Conservation (phyloP, 2,329 filamentous ascomycete species). For the Penicillium sp. region DNA sequence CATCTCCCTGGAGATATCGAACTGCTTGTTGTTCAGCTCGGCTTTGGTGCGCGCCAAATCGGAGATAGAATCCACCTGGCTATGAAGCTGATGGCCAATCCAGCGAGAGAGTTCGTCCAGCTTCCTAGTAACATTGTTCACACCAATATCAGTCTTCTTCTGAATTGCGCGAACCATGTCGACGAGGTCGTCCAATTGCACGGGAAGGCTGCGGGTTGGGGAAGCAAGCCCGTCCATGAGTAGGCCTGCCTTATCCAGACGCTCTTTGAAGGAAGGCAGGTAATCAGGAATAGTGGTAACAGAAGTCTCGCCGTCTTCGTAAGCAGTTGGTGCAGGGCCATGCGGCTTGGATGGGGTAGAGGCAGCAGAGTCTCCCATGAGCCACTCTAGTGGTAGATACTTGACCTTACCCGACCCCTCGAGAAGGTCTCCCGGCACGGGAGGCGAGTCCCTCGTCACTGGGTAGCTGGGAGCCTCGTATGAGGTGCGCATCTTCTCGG, state of each 20-base stretch:
- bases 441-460: slow-evolving; percentile 1
- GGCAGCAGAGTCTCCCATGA: background rate
- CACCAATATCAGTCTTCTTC: slow-evolving; percentile 4
- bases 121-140: slow-evolving; percentile 4
- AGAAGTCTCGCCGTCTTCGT: background rate
- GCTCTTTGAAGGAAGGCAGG: slow-evolving; percentile 10
- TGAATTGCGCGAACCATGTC: slow-evolving; percentile 10
- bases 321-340: background rate
- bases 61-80: slow-evolving; percentile 2
- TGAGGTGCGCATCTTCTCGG: background rate
- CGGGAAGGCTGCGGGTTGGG: background rate
- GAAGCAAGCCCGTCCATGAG: background rate
- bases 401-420: slow-evolving; percentile 8
- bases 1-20: slow-evolving; percentile 8
- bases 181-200: slow-evolving; percentile 9
- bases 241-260: slow-evolving; percentile 5
- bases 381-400: slow-evolving; percentile 7
- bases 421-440: background rate
- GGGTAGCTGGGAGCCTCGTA: background rate
- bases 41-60: slow-evolving; percentile 11
- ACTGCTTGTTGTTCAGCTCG: slow-evolving; percentile 8
- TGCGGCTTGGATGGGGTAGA: background rate
- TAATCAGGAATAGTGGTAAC: background rate
- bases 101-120: slow-evolving; percentile 11
- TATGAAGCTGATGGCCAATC: slow-evolving; percentile 11